Evolutionary conservation across 2,329 filamentous ascomycete genomes (phyloP).

Genomic region (Sclerotinia minor): DNA sequence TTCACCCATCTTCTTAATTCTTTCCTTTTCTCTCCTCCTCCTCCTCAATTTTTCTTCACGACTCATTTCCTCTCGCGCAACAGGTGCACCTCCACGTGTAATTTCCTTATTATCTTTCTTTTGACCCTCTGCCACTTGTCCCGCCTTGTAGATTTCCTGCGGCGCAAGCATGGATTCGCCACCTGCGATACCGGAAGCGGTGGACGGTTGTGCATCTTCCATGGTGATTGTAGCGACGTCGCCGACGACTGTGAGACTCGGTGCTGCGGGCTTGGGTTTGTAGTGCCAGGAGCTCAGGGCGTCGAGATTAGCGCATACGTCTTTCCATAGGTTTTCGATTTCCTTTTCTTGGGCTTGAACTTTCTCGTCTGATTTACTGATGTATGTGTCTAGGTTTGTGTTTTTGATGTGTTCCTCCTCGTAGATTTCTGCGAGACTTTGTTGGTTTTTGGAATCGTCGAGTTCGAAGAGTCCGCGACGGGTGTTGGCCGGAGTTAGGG

Average conservation of each 20-base stretch:
- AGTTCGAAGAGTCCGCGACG: slow-evolving; percentile 70
- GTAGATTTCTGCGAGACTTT: slow-evolving; percentile 88
- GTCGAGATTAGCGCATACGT: slow-evolving; percentile 78
- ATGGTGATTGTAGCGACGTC: slow-evolving; percentile 91
- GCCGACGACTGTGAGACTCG: slow-evolving; percentile 81
- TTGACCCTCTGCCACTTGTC: slow-evolving; percentile 60
- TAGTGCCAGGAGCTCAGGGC: slow-evolving; percentile 92
- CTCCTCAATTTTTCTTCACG: slow-evolving; percentile 79
- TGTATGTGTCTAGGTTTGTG: slow-evolving; percentile 73
- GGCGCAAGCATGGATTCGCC: slow-evolving; percentile 79
- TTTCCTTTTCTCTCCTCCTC: slow-evolving; percentile 81
- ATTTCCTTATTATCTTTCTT: slow-evolving; percentile 66
- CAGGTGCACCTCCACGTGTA: slow-evolving; percentile 73
- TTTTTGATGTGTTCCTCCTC: slow-evolving; percentile 85
- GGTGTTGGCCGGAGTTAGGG: slow-evolving; percentile 59
- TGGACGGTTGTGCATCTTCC: slow-evolving; percentile 91
- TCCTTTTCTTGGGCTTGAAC: slow-evolving; percentile 79
- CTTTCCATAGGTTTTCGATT: slow-evolving; percentile 79
- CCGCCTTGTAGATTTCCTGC: slow-evolving; percentile 89
- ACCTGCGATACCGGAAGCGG: slow-evolving; percentile 69
- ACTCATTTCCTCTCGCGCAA: slow-evolving; percentile 82
- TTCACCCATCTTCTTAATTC: slow-evolving; percentile 67
- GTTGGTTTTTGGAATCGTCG: slow-evolving; percentile 82
- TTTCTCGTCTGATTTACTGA: slow-evolving; percentile 81
- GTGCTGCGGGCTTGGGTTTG: slow-evolving; percentile 80